Base-by-base conservation (phyloP, 164 flowering plant genomes). In the Protea cynaroides region DNA sequence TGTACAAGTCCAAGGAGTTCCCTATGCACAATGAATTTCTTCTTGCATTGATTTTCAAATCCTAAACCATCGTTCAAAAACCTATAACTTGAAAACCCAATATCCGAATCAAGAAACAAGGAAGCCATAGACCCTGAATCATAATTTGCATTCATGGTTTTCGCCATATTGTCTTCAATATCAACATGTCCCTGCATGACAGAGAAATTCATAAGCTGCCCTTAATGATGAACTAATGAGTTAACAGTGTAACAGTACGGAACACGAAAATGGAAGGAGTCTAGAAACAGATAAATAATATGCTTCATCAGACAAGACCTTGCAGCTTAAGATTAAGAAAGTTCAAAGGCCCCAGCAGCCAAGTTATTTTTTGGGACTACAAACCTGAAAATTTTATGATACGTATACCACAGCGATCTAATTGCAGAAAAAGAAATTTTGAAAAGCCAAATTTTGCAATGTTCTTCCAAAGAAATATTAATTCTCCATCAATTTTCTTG, bases 171-270 rank as follows among this genome's bases (percentile, higher is more conserved):
- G 63, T 63, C 38, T 4, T 54, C 65, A 62, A 61, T 36, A 55
- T 53, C 56, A 40, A 44, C 14, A 64, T 64, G 44, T 62, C 21
- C 65, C 79, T 72, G 77, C 66, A 66, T 44, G 1, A 58, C 17
- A 9, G 9, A 55, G 2, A 64, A 58, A 58, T 18, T 53, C 9
- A 65, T 47, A n/a, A 56, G n/a, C 43, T 50, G 25, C 14, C 46
- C 44, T 21, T 34, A 36, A 15, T 34, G 18, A 58, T 23, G 29
- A 62, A 38, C 21, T 8, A 14, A n/a, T 21, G 34, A 63, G 25
- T 53, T 8, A 54, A 44, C 34, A 19, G 7, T 19, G n/a, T 15
- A 36, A 36, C 2, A 63, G 18, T 22, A 36, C 9, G 13, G 17
- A 15, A 14, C 1, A 21, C 37, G 18, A 19, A 23, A 21, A 14